These are phyloP conservation scores for Penicillium sp. DNA, from an alignment of 2,329 filamentous ascomycete genomes.

Conservation along the genomic window DNA sequence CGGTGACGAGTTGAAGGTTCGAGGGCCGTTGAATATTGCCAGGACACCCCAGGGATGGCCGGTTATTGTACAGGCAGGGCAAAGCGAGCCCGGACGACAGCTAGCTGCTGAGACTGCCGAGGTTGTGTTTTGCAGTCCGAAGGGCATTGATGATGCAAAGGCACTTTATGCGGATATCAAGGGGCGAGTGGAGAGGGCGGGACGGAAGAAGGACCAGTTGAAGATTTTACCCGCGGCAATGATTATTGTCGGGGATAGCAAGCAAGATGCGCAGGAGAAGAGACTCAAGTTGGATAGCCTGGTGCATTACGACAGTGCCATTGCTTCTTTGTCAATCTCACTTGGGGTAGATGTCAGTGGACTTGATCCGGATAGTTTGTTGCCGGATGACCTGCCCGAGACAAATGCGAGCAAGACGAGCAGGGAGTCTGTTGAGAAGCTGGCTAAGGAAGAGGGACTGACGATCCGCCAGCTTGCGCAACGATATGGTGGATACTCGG, in stretches of 20 bases:
- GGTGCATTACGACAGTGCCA: conserved; percentile 55
- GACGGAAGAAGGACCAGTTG: conserved; percentile 47
- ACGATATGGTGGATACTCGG: conserved; percentile 51
- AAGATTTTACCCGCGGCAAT: conserved; percentile 55
- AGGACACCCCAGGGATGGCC: conserved; percentile 56
- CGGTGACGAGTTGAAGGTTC: conserved; percentile 49
- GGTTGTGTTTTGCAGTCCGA: conserved; percentile 52
- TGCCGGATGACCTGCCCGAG: conserved; percentile 52
- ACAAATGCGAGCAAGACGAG: conserved; percentile 55
- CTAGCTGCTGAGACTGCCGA: conserved; percentile 55
- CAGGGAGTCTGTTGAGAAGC: conserved; percentile 45
- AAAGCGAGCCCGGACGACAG: conserved; percentile 53
- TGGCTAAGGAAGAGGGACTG: conserved; percentile 47
- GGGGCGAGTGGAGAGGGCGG: conserved; percentile 45
- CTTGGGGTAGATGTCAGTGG: conserved; percentile 50
- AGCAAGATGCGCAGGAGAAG: conserved; percentile 51
- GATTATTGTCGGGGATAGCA: conserved; percentile 50
- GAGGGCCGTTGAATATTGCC: conserved; percentile 53
- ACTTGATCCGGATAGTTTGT: conserved; percentile 50
- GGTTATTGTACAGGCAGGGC: conserved; percentile 56
- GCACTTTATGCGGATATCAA: conserved; percentile 54
- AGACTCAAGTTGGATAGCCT: conserved; percentile 51
- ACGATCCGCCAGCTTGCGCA: conserved; percentile 54
- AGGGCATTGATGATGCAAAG: conserved; percentile 48
- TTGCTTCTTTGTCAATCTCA: conserved; percentile 52